Percentiles rank a stretch among this genome's conserved stretches.
Conservation (phyloP, 257 asterid species). For the Primulina eburnea region DNA sequence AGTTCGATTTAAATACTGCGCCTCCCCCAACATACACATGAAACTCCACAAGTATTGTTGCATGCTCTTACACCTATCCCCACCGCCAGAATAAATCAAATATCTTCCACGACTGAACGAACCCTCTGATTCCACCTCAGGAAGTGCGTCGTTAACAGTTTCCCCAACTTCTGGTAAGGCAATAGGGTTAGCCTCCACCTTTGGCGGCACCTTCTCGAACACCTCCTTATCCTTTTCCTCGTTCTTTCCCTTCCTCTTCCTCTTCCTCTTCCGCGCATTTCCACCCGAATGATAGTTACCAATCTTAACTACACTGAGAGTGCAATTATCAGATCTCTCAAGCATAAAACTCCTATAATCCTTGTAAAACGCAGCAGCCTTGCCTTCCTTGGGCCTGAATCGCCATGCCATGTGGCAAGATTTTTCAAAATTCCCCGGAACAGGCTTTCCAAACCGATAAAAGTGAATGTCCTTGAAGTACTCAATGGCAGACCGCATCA, state of each 20-base stretch:
- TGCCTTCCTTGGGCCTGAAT: constrained; percentile 93
- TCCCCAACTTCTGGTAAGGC: constrained; percentile 84
- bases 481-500: constrained; percentile 87
- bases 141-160: constrained; percentile 73
- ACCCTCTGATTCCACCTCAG: constrained; percentile 66
- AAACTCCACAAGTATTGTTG: constrained; percentile 88
- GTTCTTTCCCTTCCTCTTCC: constrained; percentile 35
- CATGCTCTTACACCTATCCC: constrained; percentile 98
- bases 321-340: constrained; percentile 59
- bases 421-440: constrained; percentile 46
- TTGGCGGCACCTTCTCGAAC: constrained; percentile 55
- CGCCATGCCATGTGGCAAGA: constrained; percentile 99
- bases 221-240: constrained; percentile 45
- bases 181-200: constrained; percentile 37
- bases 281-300: constrained; percentile 94
- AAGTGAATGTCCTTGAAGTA: constrained; percentile 67
- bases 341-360: constrained; percentile 74
- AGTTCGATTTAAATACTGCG: constrained; percentile 81
- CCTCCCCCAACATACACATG: constrained; percentile 93
- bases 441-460: constrained; percentile 88
- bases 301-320: constrained; percentile 61
- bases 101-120: constrained; percentile 69
- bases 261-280: constrained; percentile 78
- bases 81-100: constrained; percentile 75
- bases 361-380: constrained; percentile 75